Evolutionary conservation across 768 basidiomycete genomes (phyloP), one percentile per base, ranked within the genome.

Genomic region (Lentinula sp.): DNA sequence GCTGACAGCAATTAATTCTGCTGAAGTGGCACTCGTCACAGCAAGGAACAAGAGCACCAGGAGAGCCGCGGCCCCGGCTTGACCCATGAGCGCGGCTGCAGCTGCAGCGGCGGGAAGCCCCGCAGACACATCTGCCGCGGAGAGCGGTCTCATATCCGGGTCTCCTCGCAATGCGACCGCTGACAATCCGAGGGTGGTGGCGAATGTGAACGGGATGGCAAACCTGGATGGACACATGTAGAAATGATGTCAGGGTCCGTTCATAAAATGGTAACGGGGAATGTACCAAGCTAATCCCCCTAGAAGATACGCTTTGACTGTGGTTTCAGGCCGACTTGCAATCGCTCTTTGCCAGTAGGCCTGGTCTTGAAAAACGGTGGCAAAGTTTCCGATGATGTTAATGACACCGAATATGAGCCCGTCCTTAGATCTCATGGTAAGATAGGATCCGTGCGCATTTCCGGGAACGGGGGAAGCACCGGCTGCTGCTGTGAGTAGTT

Each of bases 341-440:
- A 97, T 93, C 1, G 94, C 94, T 12, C 93, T 82, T 69, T 94
- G 92, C 87, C 91, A 96, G 73, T 96, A 98, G 0, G 91, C 88
- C 67, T 74, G 74, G 62, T 84, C 82, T 66, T 83, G 79, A 67
- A 84, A 83, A 3, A 86, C 83, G 9, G 80, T 84, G 28, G 81
- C 79, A 66, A 93, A 93, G 71, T 94, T 93, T 2, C 93, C 92
- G 59, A 91, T 85, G 65, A 93, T 83, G 71, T 94, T 95, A 73
- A 95, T 89, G 16, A 95, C 85, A 18, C 93, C 88, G 62, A 94
- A 93, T 59, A 92, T 87, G 16, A 93, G 71, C 3, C 90, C 91
- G 52, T 85, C 81, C 70, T 84, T 80, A n/a, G 86, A 88, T 35
- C 88, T 79, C 76, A 93, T 87, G 9, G 91, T 91, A 33, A 92